phyloP scores from a whole-genome alignment of 1,284 basidiomycete genomes.

The Megacollybia platyphylla region DNA sequence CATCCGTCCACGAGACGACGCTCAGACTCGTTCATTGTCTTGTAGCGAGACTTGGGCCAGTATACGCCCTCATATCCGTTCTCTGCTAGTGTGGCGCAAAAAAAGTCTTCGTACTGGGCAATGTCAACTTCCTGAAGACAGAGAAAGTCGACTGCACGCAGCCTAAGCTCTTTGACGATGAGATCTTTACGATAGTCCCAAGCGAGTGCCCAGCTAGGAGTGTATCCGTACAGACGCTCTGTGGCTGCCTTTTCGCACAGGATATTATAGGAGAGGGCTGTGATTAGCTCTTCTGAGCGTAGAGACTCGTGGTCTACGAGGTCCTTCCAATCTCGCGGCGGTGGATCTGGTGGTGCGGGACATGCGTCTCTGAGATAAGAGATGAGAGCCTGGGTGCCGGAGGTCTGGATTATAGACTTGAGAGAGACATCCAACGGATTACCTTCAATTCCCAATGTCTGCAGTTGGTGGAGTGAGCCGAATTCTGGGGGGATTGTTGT shows the following conservation, averaged over 20 bases:
- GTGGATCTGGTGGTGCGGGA: constrained; percentile 74
- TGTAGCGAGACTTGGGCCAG: constrained; percentile 89
- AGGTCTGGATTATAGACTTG: constrained; percentile 81
- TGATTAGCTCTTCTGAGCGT: constrained; percentile 57
- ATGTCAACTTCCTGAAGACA: constrained; percentile 94
- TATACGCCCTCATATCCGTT: constrained; percentile 88
- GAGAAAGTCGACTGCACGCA: constrained; percentile 80
- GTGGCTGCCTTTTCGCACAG: constrained; percentile 91
- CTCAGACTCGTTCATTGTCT: constrained; percentile 88
- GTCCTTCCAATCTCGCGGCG: constrained; percentile 74
- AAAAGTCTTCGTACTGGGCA: constrained; percentile 90
- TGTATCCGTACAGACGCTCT: constrained; percentile 89
- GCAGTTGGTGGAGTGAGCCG: constrained; percentile 86
- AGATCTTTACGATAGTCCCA: constrained; percentile 94
- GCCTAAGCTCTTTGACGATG: constrained; percentile 80
- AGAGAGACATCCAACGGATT: constrained; percentile 81
- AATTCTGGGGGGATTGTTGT: constrained; percentile 78
- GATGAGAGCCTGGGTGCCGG: constrained; percentile 84
- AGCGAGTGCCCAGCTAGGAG: constrained; percentile 88
- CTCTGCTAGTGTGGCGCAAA: constrained; percentile 64
- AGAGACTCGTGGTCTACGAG: constrained; percentile 59
- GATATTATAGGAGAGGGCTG: constrained; percentile 87
- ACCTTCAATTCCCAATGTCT: constrained; percentile 90
- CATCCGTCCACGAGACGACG: constrained; percentile 89
- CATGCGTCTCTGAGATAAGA: constrained; percentile 82